phyloP scores from a whole-genome alignment of 2,329 filamentous ascomycete species.

The Lecanicillium sp. region DNA sequence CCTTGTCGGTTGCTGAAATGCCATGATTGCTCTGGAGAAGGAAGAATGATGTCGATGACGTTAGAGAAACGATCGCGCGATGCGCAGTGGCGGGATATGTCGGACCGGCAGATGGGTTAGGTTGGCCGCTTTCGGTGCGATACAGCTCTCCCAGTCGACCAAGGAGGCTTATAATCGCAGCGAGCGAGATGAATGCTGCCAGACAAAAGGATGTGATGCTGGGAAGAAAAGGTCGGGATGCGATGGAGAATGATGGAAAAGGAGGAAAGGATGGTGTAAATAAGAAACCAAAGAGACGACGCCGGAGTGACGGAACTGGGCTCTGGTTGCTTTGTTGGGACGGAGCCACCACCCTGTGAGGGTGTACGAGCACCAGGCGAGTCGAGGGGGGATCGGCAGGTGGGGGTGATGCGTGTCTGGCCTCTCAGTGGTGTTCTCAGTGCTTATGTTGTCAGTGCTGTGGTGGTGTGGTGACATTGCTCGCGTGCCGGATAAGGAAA shows the following conservation, averaged over 20 bases:
- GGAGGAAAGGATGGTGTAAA: too few relatives aligned
- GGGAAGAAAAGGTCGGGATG: neutral
- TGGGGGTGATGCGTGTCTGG: neutral
- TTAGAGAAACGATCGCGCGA: neutral
- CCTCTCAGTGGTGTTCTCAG: too few relatives aligned
- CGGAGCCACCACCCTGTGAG: neutral
- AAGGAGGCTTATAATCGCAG: neutral
- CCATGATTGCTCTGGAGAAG: slow-evolving; percentile 30
- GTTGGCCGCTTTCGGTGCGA: neutral
- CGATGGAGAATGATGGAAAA: neutral
- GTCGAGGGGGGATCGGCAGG: neutral
- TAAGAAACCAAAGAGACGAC: neutral
- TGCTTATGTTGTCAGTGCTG: too few relatives aligned
- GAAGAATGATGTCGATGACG: neutral
- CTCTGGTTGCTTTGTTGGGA: slow-evolving; percentile 7
- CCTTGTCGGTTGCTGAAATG: slow-evolving; percentile 52
- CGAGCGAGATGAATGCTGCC: neutral
- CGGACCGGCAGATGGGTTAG: neutral
- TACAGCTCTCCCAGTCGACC: too few relatives aligned
- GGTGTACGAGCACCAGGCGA: neutral
- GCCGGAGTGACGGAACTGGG: neutral
- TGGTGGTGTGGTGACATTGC: neutral
- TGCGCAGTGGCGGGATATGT: neutral
- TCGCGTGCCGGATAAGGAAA: slow-evolving; percentile 8
- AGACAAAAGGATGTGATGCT: too few relatives aligned